These are phyloP conservation scores for Yamadazyma kitorensis DNA, from an alignment of 805 yeast genomes.

Conservation along the genomic window DNA sequence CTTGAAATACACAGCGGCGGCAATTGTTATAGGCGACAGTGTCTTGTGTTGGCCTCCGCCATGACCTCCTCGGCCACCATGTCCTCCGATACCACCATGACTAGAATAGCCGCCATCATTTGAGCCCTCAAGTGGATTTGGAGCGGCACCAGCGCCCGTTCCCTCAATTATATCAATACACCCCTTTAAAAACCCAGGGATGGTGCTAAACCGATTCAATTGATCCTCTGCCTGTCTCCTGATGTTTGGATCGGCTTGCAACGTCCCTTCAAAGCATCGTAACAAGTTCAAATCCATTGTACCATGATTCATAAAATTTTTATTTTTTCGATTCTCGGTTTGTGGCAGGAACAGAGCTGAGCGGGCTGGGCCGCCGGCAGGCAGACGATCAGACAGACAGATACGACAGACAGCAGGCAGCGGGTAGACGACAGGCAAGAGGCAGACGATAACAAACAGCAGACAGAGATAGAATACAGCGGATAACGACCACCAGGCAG, in stretches of 20 bases:
- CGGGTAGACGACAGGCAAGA: too few species aligned
- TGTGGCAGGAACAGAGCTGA: too few species aligned
- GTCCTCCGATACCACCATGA: too few species aligned
- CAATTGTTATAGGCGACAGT: slow-evolving; percentile 48
- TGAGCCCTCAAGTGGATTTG: neutral
- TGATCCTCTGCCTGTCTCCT: slow-evolving; percentile 2
- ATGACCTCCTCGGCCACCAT: too few species aligned
- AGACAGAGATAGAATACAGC: too few species aligned
- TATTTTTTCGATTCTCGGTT: neutral
- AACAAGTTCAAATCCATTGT: slow-evolving; percentile 2
- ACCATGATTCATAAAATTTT: neutral
- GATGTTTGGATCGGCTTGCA: slow-evolving; percentile 2
- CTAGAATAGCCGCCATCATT: too few species aligned
- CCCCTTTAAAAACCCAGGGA: slow-evolving; percentile 11
- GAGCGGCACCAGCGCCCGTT: too few species aligned
- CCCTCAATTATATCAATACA: slow-evolving; percentile 9
- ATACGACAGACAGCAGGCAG: too few species aligned
- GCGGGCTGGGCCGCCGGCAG: too few species aligned
- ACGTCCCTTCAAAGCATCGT: slow-evolving; percentile 4
- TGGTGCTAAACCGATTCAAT: neutral
- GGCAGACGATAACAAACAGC: too few species aligned
- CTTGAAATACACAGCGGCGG: slow-evolving; percentile 82
- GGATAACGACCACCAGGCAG: too few species aligned
- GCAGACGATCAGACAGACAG: too few species aligned
- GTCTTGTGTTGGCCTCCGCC: slow-evolving; percentile 29